These are phyloP conservation scores for Scutellaria baicalensis DNA, from an alignment of 257 asterid species.

Conservation along the genomic window DNA sequence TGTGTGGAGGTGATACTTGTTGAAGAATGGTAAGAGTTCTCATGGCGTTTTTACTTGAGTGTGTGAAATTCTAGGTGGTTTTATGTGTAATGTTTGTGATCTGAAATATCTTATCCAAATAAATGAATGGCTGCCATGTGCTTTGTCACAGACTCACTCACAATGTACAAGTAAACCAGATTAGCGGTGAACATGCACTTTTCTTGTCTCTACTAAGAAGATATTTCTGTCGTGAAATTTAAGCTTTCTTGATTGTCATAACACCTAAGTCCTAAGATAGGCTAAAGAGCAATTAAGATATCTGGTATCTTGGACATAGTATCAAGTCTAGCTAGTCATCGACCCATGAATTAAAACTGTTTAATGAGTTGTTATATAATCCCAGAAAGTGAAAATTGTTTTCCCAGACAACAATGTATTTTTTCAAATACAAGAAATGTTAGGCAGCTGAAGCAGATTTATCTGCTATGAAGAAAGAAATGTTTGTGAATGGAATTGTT, in stretches of 20 bases:
- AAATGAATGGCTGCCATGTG: conserved; percentile 34
- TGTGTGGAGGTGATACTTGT: conserved; percentile 18
- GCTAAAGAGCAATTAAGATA: not conserved
- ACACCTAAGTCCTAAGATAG: not conserved
- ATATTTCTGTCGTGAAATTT: conserved; percentile 4
- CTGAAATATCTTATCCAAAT: conserved; percentile 35
- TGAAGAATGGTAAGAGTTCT: conserved; percentile 34
- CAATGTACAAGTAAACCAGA: not conserved
- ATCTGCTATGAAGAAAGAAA: not conserved
- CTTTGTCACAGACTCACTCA: not conserved
- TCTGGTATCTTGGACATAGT: not conserved
- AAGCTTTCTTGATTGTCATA: not conserved
- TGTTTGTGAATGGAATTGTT: not conserved
- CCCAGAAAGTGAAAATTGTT: not conserved
- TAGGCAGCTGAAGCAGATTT: not conserved
- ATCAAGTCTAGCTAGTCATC: not conserved
- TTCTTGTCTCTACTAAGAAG: conserved; percentile 8
- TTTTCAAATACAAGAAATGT: not conserved
- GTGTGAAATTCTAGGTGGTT: not conserved
- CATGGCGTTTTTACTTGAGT: conserved; percentile 27
- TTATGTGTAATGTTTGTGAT: not conserved
- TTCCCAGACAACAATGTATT: not conserved
- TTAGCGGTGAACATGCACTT: not conserved
- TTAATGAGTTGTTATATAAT: not conserved
- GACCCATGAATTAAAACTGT: not conserved